Base-by-base conservation (phyloP, 495 filamentous ascomycete species). In the Trichoderma asperelloides region DNA sequence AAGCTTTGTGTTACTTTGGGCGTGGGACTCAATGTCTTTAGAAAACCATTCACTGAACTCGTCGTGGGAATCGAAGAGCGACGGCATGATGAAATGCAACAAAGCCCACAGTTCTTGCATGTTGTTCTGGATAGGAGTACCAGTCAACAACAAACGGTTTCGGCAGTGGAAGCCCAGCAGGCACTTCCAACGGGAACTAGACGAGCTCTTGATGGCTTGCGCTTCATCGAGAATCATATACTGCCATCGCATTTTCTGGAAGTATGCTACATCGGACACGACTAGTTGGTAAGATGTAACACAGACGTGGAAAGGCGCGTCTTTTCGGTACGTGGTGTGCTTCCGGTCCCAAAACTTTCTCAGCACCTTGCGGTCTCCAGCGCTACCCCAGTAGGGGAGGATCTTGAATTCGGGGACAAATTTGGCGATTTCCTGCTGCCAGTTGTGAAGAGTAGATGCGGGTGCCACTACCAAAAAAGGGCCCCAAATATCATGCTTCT, bases 41-140 rank as follows among this genome's bases (percentile, higher is more conserved):
- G 96, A 98, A 78, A 98, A 98, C 95, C 95, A 98, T 73, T 98
- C 95, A 80, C 92, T 97, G 77, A 98, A 98, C 75, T 98, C 95
- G 74, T 98, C 95, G 75, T 98, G 95, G 3, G 93, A 97, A 74
- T 98, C 95, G 78, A 98, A 98, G 27, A 98, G 81, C 47, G 90
- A 96, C 15, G 95, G 95, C 95, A 98, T 98, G 80, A 98, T 98
- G 77, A 98, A 98, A 82, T 98, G 95, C 43, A 98, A 81, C 68
- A 98, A 80, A 47, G 95, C 95, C 95, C 95, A 98, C 63, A 98
- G 79, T 78, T 98, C 95, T 76, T 98, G 95, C 95, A 98, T 98
- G 81, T 97, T 98, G 78, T 98, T 98, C 77, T 98, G 95, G 73
- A 98, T 98, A 2, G 95, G 95, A 9, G 95, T 98, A 79, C 95